A percentile compares a stretch with the other conserved stretches of the same genome.
Evolutionary conservation across 257 asterid genomes (phyloP).

Genomic region (Salvia miltiorrhiza): DNA sequence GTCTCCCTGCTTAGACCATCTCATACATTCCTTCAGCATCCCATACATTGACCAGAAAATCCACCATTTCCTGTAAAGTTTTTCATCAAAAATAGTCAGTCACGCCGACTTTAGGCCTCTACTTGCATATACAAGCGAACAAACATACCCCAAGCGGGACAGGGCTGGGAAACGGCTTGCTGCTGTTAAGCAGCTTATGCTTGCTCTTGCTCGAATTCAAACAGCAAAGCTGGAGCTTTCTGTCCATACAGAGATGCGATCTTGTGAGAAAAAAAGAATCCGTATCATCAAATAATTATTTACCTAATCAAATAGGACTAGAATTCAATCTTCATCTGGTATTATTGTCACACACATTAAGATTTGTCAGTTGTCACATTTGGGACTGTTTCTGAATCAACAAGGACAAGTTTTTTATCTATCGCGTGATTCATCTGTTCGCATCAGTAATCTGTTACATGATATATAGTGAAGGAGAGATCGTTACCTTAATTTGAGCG

Average conservation of each 20-base stretch:
- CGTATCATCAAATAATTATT: not conserved
- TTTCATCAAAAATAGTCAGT: not conserved
- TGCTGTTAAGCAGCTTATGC: conserved; percentile 47
- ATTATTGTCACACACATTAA: conserved; percentile 1
- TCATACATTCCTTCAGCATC: conserved; percentile 39
- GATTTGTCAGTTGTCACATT: not conserved
- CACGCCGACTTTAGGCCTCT: not conserved
- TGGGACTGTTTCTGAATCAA: not conserved
- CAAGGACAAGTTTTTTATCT: not conserved
- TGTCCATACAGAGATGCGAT: conserved; percentile 27
- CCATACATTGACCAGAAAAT: conserved; percentile 38
- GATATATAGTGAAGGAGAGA: no score
- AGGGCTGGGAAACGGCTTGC: conserved; percentile 52
- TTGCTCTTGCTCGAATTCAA: conserved; percentile 49
- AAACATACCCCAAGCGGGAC: conserved; percentile 57
- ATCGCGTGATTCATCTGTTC: not conserved
- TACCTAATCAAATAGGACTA: not conserved
- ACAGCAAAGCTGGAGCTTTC: conserved; percentile 47
- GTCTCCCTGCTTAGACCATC: conserved; percentile 11
- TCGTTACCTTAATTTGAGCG: conserved; percentile 54
- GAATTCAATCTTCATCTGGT: not conserved
- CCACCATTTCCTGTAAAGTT: conserved; percentile 42
- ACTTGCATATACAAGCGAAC: not conserved
- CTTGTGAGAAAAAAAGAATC: conserved; percentile 20
- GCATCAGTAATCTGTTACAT: not conserved